These are phyloP conservation scores for Chaetomium sp. DNA, from an alignment of 2,329 filamentous ascomycete species.

Conservation along the genomic window DNA sequence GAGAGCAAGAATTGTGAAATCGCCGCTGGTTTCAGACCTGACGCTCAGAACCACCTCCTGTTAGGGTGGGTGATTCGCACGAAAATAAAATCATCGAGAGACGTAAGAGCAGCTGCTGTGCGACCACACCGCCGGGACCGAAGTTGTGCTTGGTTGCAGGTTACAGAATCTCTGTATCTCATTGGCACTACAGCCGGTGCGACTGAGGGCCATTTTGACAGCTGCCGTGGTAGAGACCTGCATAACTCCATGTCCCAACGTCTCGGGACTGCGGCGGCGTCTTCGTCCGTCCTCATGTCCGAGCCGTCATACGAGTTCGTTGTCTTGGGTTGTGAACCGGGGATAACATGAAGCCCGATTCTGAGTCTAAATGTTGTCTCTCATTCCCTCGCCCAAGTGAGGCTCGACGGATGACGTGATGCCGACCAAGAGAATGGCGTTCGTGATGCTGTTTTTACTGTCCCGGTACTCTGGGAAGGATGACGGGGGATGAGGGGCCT, in stretches of 20 bases:
- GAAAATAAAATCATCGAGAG: neutral
- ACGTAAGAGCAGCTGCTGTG: conserved; percentile 3
- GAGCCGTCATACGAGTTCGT: neutral
- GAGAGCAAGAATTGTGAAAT: too few relatives aligned
- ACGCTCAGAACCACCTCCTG: neutral
- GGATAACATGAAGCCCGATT: neutral
- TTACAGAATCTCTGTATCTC: conserved; percentile 12
- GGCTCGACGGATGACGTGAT: neutral
- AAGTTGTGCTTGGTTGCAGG: neutral
- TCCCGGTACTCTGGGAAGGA: conserved; percentile 21
- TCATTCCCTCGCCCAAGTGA: neutral
- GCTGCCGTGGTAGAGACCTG: conserved; percentile 13
- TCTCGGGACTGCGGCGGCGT: neutral
- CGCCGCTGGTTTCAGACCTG: neutral
- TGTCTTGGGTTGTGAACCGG: neutral
- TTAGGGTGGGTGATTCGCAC: neutral
- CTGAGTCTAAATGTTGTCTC: neutral
- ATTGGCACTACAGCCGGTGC: conserved; percentile 10
- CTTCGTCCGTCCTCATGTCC: neutral
- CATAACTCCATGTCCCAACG: neutral
- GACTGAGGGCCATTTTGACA: conserved; percentile 7
- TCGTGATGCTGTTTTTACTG: conserved; percentile 1
- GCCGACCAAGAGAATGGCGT: neutral
- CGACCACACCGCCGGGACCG: conserved; percentile 11
- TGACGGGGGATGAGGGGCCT: neutral